Conservation (phyloP, 176 grass and related monocot genomes). For the Avena sativa region DNA sequence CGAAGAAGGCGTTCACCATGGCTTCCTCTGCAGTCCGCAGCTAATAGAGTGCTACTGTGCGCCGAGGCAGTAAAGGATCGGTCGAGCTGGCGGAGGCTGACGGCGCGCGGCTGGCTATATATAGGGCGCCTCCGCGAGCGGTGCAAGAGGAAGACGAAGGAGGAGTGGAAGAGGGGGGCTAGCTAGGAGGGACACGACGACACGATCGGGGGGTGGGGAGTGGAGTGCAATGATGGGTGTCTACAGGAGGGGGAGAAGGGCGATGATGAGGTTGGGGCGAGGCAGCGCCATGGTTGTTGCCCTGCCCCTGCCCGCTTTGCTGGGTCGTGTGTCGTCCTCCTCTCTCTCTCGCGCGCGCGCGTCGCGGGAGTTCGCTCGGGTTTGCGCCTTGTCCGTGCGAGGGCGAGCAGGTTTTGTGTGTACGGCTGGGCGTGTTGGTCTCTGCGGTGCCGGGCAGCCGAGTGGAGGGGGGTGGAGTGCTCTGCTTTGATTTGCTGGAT, state of each 20-base stretch:
- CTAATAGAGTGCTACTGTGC: neutral
- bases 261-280: conserved; percentile 65
- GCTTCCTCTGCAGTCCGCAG: neutral
- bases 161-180: neutral
- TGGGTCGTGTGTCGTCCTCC: neutral
- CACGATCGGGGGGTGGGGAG: conserved; percentile 5
- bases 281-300: conserved; percentile 31
- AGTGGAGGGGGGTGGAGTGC: neutral
- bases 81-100: neutral
- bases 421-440: conserved; percentile 26
- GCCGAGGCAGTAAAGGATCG: neutral
- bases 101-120: conserved; percentile 26
- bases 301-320: conserved; percentile 11
- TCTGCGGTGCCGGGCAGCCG: neutral
- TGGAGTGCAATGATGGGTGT: conserved; percentile 82
- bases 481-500: neutral
- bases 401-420: conserved; percentile 31
- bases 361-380: neutral
- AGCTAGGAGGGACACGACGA: conserved; percentile 24
- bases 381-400: neutral
- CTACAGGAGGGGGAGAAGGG: conserved; percentile 68
- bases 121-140: conserved; percentile 20
- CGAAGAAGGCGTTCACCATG: conserved; percentile 81
- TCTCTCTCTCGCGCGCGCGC: neutral
- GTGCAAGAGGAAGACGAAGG: conserved; percentile 22